Evolutionary conservation across 805 yeast genomes (phyloP).

Genomic region (Yarrowia sp.): DNA sequence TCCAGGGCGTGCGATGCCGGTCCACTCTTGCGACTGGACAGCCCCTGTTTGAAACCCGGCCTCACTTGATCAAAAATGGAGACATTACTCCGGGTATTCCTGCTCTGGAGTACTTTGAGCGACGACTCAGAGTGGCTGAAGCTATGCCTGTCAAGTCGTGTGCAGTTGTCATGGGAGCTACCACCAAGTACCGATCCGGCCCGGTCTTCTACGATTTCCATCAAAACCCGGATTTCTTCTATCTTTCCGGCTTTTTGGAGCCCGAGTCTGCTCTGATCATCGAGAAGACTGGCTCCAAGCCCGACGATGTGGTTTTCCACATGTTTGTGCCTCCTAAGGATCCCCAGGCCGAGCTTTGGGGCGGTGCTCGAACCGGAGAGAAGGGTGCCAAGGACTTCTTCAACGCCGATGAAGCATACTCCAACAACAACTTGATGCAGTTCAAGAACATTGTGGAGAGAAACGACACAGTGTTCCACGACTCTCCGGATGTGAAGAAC

Average conservation of each 20-base stretch:
- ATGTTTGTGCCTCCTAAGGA: slow-evolving; percentile 80
- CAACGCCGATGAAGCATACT: slow-evolving; percentile 76
- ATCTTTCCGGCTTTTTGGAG: slow-evolving; percentile 89
- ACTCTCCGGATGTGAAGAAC: slow-evolving; percentile 8
- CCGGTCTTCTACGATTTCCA: slow-evolving; percentile 89
- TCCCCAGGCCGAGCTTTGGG: slow-evolving; percentile 82
- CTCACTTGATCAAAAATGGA: slow-evolving; percentile 68
- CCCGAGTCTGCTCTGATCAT: slow-evolving; percentile 67
- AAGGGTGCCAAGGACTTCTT: slow-evolving; percentile 78
- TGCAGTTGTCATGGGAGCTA: slow-evolving; percentile 71
- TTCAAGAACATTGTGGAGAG: slow-evolving; percentile 16
- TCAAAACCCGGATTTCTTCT: slow-evolving; percentile 84
- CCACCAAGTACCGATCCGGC: slow-evolving; percentile 77
- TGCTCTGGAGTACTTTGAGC: slow-evolving; percentile 72
- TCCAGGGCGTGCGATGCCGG: background rate
- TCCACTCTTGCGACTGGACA: slow-evolving; percentile 56
- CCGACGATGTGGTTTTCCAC: slow-evolving; percentile 26
- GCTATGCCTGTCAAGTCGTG: slow-evolving; percentile 59
- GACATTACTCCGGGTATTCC: slow-evolving; percentile 85
- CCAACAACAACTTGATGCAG: slow-evolving; percentile 39
- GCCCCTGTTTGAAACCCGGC: slow-evolving; percentile 81
- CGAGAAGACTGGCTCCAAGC: slow-evolving; percentile 46
- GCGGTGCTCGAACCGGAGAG: slow-evolving; percentile 85
- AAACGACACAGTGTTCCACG: slow-evolving; percentile 27
- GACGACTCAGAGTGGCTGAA: slow-evolving; percentile 60